Percentiles rank a stretch among this genome's conserved stretches.
Conservation (phyloP, 441 rosid species). For the Dalechampia spathulata region DNA sequence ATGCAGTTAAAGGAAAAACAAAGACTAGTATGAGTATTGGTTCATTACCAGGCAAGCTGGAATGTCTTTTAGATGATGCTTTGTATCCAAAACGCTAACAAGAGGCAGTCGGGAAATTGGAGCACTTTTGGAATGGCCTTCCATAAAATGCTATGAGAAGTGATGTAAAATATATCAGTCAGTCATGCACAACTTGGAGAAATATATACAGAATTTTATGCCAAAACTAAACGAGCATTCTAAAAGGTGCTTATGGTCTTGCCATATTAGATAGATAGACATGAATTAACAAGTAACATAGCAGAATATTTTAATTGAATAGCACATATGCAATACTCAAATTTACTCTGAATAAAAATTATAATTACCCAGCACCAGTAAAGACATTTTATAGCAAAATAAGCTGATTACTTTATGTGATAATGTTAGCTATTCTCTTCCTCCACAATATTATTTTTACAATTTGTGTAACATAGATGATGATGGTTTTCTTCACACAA, state of each 20-base stretch:
- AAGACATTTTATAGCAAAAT: neutral
- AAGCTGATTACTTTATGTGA: neutral
- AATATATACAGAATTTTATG: neutral
- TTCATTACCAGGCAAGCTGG: constrained; percentile 84
- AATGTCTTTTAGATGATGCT: constrained; percentile 69
- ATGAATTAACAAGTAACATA: no score
- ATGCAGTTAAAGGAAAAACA: constrained; percentile 15
- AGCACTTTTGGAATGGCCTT: constrained; percentile 94
- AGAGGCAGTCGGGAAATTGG: constrained; percentile 95
- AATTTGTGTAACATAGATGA: neutral
- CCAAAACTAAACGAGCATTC: neutral
- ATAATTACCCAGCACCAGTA: no score
- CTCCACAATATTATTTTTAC: neutral
- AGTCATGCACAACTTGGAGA: neutral
- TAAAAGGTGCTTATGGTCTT: neutral
- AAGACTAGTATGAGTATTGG: constrained; percentile 11
- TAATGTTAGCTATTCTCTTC: constrained; percentile 1
- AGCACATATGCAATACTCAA: neutral
- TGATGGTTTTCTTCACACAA: neutral
- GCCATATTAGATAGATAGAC: neutral
- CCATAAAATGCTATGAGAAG: constrained; percentile 87
- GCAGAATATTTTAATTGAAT: no score
- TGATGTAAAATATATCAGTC: constrained; percentile 17
- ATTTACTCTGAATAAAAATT: neutral
- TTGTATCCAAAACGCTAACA: constrained; percentile 64